A percentile compares a stretch with the other conserved stretches of the same genome.
phyloP scores from a whole-genome alignment of 352 stramenopile species.

The Pythium volutum region DNA sequence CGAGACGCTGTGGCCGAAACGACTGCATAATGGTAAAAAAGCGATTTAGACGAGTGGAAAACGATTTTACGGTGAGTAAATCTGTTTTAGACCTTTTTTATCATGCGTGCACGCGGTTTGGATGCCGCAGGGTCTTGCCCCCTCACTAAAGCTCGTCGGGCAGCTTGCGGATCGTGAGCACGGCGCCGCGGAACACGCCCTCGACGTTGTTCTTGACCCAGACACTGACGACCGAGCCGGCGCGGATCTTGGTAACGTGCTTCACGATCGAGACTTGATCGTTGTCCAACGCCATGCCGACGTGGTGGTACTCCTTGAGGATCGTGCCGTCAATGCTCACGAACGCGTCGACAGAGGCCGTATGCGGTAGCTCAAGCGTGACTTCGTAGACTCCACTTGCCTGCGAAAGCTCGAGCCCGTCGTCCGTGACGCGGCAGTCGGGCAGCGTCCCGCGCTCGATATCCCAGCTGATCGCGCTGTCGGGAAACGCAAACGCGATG shows the following conservation, averaged over 20 bases:
- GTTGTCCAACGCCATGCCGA: background rate
- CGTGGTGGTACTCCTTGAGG: slow-evolving; percentile 9
- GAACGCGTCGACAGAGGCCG: slow-evolving; percentile 6
- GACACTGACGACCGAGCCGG: slow-evolving; percentile 9
- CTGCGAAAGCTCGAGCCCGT: slow-evolving; percentile 12
- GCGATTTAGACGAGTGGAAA: no score
- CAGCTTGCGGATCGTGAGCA: slow-evolving; percentile 14
- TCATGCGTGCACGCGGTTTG: no score
- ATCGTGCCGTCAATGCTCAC: slow-evolving; percentile 19
- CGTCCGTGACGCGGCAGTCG: background rate
- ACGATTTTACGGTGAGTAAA: no score
- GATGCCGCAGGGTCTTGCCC: no score
- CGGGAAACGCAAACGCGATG: slow-evolving; percentile 15
- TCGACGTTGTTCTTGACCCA: slow-evolving; percentile 16
- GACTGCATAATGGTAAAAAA: background rate
- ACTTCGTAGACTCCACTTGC: slow-evolving; percentile 6
- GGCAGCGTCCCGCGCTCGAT: background rate
- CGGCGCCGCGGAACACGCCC: slow-evolving; percentile 10
- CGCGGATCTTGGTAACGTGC: slow-evolving; percentile 19
- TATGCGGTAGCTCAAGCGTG: slow-evolving; percentile 10
- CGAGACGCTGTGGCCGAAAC: slow-evolving; percentile 20
- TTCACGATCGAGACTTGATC: background rate
- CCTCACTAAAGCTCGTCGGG: background rate
- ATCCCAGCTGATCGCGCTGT: slow-evolving; percentile 12
- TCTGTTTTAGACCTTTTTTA: no score